Evolutionary conservation across 257 asterid species (phyloP), one percentile per base, ranked within the genome.

Genomic region (Lithospermum erythrorhizon): DNA sequence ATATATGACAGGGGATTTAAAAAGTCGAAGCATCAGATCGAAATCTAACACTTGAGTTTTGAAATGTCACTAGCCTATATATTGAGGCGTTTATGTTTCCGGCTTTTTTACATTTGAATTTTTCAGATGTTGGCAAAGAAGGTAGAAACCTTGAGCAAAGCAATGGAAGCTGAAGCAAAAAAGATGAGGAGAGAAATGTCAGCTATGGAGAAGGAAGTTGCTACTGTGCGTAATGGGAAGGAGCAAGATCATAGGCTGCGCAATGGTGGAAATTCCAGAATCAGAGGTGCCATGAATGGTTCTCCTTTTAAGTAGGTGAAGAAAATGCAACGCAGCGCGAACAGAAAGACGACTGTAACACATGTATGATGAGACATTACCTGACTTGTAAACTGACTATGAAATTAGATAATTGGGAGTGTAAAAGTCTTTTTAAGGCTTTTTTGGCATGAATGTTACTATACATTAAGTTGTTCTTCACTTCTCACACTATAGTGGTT

Each of bases 171-270:
- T 24, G 95, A 87, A 76, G 81, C 95, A 65, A 90, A 84, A 80
- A 90, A 79, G 69, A 84, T 83, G 95, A 80, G 95, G 53, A 82
- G 97, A 72, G 95, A 90, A 73, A 83, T 84, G 61, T 88, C 95
- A 75, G 81, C 82, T 21, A 75, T 83, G 94, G 97, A 83, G 63
- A 87, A 85, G 82, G 97, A 90, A 70, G 76, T 85, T 61, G 78
- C 82, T 63, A 82, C 87, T 13, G 63, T 83, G 64, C 87, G 94
- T 73, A 77, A 29, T 7, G 87, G 83, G 3, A 90, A 83, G 65
- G 95, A 85, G 54, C 87, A 80, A 37, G 94, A 87, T 65, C 93
- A 66, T 59, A 81, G 77, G 70, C 62, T 65, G 68, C 62, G 87
- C 53, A 85, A 83, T 57, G 58, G 69, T 41, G 74, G 80, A 6